Evolutionary conservation across 352 stramenopile species (phyloP), one percentile per base, ranked within the genome.

Genomic region (Phytophthora agathidicida): DNA sequence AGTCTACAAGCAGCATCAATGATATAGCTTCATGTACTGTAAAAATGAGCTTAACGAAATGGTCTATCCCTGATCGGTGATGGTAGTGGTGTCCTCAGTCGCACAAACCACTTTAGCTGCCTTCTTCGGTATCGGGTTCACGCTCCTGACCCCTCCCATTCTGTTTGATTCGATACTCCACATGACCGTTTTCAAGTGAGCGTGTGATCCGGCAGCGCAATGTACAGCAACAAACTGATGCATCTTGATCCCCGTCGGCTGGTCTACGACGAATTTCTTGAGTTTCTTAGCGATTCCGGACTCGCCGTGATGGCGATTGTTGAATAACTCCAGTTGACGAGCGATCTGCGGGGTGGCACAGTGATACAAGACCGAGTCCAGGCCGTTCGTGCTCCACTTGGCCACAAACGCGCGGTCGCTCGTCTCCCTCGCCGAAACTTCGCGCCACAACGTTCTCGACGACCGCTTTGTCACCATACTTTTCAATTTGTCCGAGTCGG

Each of bases 341-440:
- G 67, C 67, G 17, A 75, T 72, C 16, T 66, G 57, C 2, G 52
- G 61, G 0, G 67, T 72, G 1, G 61, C 62, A 6, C 67, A 75
- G 42, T 72, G 56, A 36, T 75, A 60, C 24, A 69, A n/a, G 14
- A 66, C 67, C 16, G 49, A 60, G 28, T 75, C 67, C 1, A 69
- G 41, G 1, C 47, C 36, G 0, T 28, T 39, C 0, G 60, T 62
- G 17, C 61, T 66, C 62, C 67, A 75, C 23, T 71, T 65, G 24
- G 52, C 55, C 27, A 68, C 33, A 22, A 71, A 71, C 0, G 57
- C 51, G 6, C 60, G 60, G 2, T 75, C 61, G 11, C 41, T 46
- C 7, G 55, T 16, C 11, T 59, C 41, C 9, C 55, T 35, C 1
- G 48, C 39, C 4, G 39, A 57, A 28, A 51, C 35, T 14, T 61